A percentile compares a stretch with the other conserved stretches of the same genome.
phyloP scores from a whole-genome alignment of 805 yeast species.

The Tetrapisispora fleetii region DNA sequence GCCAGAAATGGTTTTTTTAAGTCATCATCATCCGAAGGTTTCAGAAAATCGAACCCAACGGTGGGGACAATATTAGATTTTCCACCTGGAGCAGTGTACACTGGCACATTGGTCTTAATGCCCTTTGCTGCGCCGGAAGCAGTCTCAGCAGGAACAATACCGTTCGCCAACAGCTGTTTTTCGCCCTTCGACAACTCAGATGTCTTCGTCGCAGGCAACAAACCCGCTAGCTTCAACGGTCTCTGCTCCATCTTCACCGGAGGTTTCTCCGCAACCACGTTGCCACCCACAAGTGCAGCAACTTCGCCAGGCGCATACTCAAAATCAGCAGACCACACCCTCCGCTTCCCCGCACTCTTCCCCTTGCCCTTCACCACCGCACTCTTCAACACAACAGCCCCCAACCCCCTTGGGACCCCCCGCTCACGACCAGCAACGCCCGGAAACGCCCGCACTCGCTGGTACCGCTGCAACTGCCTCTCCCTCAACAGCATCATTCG shows the following conservation, averaged over 20 bases:
- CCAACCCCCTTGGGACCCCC: not conserved
- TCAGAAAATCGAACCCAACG: conserved; percentile 26
- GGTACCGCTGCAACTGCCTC: conserved; percentile 12
- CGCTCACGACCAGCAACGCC: not conserved
- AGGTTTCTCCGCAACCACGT: no score
- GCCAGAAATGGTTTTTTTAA: not conserved
- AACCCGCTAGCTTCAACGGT: not conserved
- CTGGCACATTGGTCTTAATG: not conserved
- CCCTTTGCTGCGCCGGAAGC: not conserved
- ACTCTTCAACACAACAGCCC: not conserved
- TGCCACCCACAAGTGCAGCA: not conserved
- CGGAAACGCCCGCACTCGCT: not conserved
- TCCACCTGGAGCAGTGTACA: not conserved
- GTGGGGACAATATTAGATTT: conserved; percentile 18
- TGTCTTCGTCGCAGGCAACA: not conserved
- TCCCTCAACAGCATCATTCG: conserved; percentile 21
- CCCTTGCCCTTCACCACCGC: no score
- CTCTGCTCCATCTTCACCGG: not conserved
- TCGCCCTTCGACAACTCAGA: not conserved
- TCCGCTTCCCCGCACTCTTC: not conserved
- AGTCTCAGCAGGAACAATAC: not conserved
- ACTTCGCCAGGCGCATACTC: conserved; percentile 20
- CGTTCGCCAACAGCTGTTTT: not conserved
- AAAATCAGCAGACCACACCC: conserved; percentile 24
- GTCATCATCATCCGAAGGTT: conserved; percentile 2